These are phyloP conservation scores for Lentinus tigrinus DNA, from an alignment of 768 basidiomycete species.

Conservation along the genomic window DNA sequence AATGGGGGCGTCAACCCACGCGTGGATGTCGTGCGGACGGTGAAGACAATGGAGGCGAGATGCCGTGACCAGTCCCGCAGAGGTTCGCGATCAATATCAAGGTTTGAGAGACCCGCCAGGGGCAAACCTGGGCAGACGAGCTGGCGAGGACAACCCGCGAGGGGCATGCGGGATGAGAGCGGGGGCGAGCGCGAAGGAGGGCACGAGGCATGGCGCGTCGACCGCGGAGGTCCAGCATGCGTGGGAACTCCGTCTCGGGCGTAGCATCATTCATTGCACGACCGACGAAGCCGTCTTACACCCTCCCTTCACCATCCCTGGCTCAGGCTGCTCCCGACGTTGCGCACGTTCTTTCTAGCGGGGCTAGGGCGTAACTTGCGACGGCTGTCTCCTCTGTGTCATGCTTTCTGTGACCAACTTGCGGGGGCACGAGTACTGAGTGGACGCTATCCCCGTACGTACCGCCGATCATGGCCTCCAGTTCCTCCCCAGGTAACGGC, in stretches of 20 bases:
- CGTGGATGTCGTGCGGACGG: constrained; percentile 7
- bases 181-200: background rate
- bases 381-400: background rate
- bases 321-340: background rate
- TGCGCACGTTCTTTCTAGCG: background rate
- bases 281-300: background rate
- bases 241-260: constrained; percentile 6
- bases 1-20: constrained; percentile 1
- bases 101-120: background rate
- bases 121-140: background rate
- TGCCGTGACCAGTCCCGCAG: background rate
- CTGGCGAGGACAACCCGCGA: background rate
- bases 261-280: background rate
- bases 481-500: background rate
- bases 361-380: too few relatives aligned
- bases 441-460: background rate
- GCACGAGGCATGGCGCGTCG: background rate
- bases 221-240: background rate
- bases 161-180: background rate
- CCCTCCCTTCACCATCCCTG: background rate
- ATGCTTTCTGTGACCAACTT: background rate
- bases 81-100: background rate
- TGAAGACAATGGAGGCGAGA: background rate
- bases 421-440: background rate
- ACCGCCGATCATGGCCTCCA: constrained; percentile 13